Evolutionary conservation across 2,329 filamentous ascomycete species (phyloP).

Genomic region (Xylariaceae sp.): DNA sequence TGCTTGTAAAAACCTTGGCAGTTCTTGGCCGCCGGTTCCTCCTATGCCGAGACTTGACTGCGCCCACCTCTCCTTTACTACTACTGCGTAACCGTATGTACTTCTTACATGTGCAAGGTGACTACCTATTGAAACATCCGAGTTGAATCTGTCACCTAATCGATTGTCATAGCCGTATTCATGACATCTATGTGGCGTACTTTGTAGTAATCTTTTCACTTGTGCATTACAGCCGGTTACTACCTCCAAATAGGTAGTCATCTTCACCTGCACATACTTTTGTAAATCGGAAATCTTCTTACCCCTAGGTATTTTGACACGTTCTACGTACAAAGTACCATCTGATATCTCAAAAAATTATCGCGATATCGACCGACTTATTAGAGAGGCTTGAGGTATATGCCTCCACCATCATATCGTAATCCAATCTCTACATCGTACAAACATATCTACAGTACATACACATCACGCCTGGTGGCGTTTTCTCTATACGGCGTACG

Average conservation of each 20-base stretch:
- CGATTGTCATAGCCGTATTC: neutral
- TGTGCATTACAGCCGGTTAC: neutral
- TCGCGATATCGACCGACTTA: too few species aligned
- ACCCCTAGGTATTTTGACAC: too few species aligned
- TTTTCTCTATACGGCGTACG: slow-evolving; percentile 6
- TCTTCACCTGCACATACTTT: neutral
- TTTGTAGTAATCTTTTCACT: neutral
- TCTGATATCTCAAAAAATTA: too few species aligned
- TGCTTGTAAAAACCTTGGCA: slow-evolving; percentile 18
- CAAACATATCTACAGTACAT: too few species aligned
- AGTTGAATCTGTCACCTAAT: neutral
- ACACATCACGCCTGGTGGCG: slow-evolving; percentile 1
- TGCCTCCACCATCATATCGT: neutral
- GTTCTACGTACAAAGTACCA: too few species aligned
- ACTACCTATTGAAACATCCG: neutral
- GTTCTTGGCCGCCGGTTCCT: slow-evolving; percentile 30
- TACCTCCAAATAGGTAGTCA: neutral
- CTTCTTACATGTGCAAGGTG: neutral
- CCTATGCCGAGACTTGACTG: slow-evolving; percentile 35
- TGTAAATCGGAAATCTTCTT: too few species aligned
- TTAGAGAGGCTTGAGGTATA: neutral
- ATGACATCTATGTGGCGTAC: neutral
- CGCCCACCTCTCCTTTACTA: slow-evolving; percentile 27
- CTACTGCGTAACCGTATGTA: neutral
- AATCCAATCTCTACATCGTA: too few species aligned